Base-by-base conservation (phyloP, 2,329 filamentous ascomycete species). In the Penicillium glabrum region DNA sequence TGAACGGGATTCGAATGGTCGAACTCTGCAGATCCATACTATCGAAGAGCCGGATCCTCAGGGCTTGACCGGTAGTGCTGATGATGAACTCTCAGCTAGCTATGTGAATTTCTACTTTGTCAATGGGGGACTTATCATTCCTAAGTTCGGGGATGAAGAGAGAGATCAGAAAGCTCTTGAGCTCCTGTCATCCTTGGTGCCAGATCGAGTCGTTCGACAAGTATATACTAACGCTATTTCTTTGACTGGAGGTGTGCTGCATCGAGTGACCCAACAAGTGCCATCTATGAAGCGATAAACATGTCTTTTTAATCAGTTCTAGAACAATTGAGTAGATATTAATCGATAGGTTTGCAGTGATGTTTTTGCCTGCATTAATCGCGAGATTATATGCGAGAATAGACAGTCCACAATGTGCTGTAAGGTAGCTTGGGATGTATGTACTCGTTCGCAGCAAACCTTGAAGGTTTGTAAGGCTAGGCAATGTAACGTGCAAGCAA, bases 51-150 rank as follows among this genome's bases (percentile, higher is more conserved):
- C 68, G 2, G 56, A 59, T 19, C 57, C 54, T 26, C 47, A 33
- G 19, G 53, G 45, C n/a, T 51, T 63, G 26, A 51, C 48, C 13
- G 37, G 56, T 29, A 45, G 19, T 16, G 51, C 52, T n/a, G 44
- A 58, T 2, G 62, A 68, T 39, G 59, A 67, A 24, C 51, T 68
- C 9, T 54, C 59, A 1, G 58, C 66, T 1, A 61, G 61, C 3
- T 72, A 72, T 49, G 63, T 68, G 9, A 72, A 71, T 35, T 70
- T 67, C 29, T 69, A 69, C 33, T 65, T 69, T 52, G 64, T 67
- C 2, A 72, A 72, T 50, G 68, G 64, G 0, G 69, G 66, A 1
- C 46, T 72, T 3, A 61, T 72, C 19, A 58, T 71, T 10, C 68
- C 69, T 1, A 58, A 59, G n/a, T 72, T 71, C 45, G 69, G 69